Percentiles rank a stretch among this genome's conserved stretches.
These are phyloP conservation scores for Onygenales sp. DNA, from an alignment of 2,329 filamentous ascomycete genomes.

Conservation along the genomic window DNA sequence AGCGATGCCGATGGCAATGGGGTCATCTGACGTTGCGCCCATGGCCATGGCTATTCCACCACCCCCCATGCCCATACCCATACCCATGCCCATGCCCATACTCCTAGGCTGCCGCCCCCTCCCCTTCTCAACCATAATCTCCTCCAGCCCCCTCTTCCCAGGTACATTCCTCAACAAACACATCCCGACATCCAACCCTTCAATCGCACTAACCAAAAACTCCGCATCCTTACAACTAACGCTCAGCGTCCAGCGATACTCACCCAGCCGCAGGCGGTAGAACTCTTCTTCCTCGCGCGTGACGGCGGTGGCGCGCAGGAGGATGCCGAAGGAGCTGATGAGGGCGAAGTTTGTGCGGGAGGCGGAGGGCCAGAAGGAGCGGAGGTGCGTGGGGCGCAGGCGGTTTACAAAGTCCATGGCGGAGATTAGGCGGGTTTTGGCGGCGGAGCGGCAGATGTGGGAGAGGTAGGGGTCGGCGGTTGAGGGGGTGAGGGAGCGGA, in stretches of 20 bases:
- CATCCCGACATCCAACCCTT: conserved; percentile 64
- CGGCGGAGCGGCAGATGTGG: conserved; percentile 86
- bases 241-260: conserved; percentile 89
- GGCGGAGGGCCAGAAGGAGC: conserved; percentile 66
- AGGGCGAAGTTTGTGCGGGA: conserved; percentile 68
- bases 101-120: neutral
- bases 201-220: conserved; percentile 56
- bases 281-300: conserved; percentile 85
- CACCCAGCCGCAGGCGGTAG: conserved; percentile 73
- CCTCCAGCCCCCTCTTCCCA: conserved; percentile 55
- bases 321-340: conserved; percentile 84
- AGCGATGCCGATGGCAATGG: neutral
- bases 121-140: conserved; percentile 23
- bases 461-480: conserved; percentile 67
- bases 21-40: neutral
- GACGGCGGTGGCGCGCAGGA: conserved; percentile 82
- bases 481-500: conserved; percentile 59
- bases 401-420: conserved; percentile 98
- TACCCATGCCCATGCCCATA: neutral
- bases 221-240: conserved; percentile 66
- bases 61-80: neutral
- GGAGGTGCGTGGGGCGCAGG: conserved; percentile 72
- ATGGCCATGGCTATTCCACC: neutral
- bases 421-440: conserved; percentile 86
- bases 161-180: conserved; percentile 60